These are phyloP conservation scores for Deuterostichococcus epilithicus DNA, from an alignment of 139 green algal genomes.

Conservation along the genomic window DNA sequence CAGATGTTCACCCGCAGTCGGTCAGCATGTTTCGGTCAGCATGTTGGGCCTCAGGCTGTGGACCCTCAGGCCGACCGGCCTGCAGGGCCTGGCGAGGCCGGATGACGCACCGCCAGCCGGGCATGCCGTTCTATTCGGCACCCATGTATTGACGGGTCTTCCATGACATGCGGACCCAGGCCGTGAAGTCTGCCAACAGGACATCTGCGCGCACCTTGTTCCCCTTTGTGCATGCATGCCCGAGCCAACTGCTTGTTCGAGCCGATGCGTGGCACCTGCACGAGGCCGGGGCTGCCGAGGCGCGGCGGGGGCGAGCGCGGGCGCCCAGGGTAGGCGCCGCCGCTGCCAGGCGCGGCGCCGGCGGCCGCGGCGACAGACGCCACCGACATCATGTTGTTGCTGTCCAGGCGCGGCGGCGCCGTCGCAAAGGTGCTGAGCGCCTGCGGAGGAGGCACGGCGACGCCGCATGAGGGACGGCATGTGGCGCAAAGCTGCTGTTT, in stretches of 20 bases:
- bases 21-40: too few relatives aligned
- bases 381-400: not conserved
- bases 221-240: too few relatives aligned
- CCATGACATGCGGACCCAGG: too few relatives aligned
- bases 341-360: too few relatives aligned
- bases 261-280: not conserved
- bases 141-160: too few relatives aligned
- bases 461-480: not conserved
- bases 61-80: not conserved
- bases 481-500: not conserved
- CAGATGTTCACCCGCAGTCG: too few relatives aligned
- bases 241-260: too few relatives aligned
- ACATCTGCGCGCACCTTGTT: too few relatives aligned
- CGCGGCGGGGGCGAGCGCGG: not conserved
- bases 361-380: not conserved
- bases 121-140: too few relatives aligned
- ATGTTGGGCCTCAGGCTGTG: not conserved
- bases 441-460: not conserved
- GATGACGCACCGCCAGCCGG: too few relatives aligned
- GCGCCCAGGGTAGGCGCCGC: not conserved
- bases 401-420: not conserved
- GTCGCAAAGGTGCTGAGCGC: not conserved
- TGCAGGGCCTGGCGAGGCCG: not conserved
- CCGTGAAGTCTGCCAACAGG: too few relatives aligned
- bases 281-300: conserved; percentile 1